Evolutionary conservation across 164 flowering plant species (phyloP).

Genomic region (Vitis riparia): DNA sequence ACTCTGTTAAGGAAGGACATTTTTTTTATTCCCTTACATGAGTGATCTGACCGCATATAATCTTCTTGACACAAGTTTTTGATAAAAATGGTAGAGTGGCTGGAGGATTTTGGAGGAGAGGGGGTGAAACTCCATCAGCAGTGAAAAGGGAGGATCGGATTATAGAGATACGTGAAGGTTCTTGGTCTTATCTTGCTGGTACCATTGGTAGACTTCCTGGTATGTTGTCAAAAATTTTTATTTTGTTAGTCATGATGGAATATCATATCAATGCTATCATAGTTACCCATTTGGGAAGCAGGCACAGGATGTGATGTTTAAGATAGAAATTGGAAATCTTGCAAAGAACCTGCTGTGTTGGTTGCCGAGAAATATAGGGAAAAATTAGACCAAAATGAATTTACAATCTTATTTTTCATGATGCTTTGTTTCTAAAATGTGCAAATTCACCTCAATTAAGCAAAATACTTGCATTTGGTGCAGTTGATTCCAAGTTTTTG

Average conservation of each 20-base stretch:
- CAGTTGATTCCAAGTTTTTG: too few relatives aligned
- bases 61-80: neutral
- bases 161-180: constrained; percentile 81
- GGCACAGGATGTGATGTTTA: too few relatives aligned
- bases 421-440: too few relatives aligned
- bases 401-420: too few relatives aligned
- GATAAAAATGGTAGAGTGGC: constrained; percentile 50
- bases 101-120: constrained; percentile 91
- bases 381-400: too few relatives aligned
- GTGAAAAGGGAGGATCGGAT: constrained; percentile 84
- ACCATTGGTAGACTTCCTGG: constrained; percentile 89
- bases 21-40: neutral
- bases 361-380: too few relatives aligned
- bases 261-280: too few relatives aligned
- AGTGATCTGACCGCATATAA: neutral
- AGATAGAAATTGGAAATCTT: too few relatives aligned
- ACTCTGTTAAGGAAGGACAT: neutral
- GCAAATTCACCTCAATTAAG: too few relatives aligned
- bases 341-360: too few relatives aligned
- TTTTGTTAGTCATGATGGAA: neutral
- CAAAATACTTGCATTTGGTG: too few relatives aligned
- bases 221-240: constrained; percentile 29
- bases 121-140: constrained; percentile 65
- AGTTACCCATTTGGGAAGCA: too few relatives aligned
- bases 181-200: constrained; percentile 88